Conservation (phyloP, 352 stramenopile genomes). For the Phytophthora hybrid region DNA sequence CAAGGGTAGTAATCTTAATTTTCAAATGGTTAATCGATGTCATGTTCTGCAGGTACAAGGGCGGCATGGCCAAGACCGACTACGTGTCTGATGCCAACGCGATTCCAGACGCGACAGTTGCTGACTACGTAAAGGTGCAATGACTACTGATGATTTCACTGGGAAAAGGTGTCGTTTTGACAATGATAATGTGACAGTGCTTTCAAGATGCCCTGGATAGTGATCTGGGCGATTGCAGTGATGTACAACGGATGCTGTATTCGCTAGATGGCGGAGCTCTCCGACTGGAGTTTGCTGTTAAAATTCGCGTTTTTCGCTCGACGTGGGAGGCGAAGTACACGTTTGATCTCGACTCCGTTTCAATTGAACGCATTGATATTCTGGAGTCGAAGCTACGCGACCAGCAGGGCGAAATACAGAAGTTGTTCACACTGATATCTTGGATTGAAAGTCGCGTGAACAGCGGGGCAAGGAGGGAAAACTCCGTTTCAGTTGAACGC, state of each 20-base stretch:
- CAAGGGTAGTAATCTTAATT: background rate
- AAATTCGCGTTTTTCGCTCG: conserved; percentile 1
- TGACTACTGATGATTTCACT: no score
- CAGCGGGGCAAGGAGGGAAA: no score
- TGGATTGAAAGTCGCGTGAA: no score
- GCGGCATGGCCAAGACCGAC: background rate
- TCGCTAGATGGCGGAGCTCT: background rate
- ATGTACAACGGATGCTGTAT: background rate
- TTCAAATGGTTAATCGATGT: background rate
- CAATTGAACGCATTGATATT: conserved; percentile 13
- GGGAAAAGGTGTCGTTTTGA: background rate
- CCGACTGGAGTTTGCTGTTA: background rate
- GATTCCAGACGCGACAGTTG: background rate
- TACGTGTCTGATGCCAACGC: background rate
- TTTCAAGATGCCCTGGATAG: conserved; percentile 1
- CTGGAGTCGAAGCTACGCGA: conserved; percentile 18
- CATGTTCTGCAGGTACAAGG: background rate
- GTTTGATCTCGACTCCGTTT: conserved; percentile 4
- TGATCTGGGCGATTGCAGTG: background rate
- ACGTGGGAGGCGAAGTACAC: conserved; percentile 1
- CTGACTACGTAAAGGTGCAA: conserved; percentile 1
- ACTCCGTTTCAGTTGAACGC: conserved; percentile 4
- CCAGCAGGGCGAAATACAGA: background rate
- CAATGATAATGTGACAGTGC: background rate
- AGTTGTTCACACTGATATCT: background rate